Conservation (phyloP, 2,329 filamentous ascomycete genomes). For the Paracoccidioides lutzii region DNA sequence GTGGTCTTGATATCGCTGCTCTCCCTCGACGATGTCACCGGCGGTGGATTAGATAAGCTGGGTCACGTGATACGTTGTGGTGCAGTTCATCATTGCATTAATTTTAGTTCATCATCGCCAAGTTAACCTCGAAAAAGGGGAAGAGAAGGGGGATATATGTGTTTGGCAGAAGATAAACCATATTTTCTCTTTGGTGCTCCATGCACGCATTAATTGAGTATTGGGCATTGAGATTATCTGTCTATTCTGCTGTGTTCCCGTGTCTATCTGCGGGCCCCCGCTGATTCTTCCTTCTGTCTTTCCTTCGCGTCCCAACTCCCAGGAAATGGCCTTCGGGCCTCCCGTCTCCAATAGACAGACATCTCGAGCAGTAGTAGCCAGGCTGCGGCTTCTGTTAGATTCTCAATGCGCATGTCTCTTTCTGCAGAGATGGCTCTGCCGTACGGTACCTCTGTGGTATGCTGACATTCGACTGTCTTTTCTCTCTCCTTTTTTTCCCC, state of each 20-base stretch:
- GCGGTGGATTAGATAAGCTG: neutral
- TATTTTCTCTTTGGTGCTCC: too few relatives aligned
- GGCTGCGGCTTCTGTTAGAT: neutral
- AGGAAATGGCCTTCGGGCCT: neutral
- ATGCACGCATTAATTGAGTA: too few relatives aligned
- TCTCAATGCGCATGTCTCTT: neutral
- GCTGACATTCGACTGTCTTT: neutral
- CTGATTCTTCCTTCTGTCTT: neutral
- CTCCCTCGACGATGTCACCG: neutral
- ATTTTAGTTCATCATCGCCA: too few relatives aligned
- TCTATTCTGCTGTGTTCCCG: neutral
- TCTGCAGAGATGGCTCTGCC: neutral
- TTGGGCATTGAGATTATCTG: too few relatives aligned
- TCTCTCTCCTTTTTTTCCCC: neutral
- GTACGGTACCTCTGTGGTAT: too few relatives aligned
- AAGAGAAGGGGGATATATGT: too few relatives aligned
- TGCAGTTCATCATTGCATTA: too few relatives aligned
- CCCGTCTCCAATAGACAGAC: neutral
- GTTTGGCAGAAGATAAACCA: too few relatives aligned
- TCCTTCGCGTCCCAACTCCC: neutral
- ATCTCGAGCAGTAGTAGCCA: neutral
- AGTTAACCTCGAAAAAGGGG: too few relatives aligned
- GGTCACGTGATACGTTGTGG: neutral
- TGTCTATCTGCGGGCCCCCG: neutral
- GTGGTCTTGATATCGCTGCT: neutral